These are phyloP conservation scores for Immersiella caudata DNA, from an alignment of 495 filamentous ascomycete species.

Conservation along the genomic window DNA sequence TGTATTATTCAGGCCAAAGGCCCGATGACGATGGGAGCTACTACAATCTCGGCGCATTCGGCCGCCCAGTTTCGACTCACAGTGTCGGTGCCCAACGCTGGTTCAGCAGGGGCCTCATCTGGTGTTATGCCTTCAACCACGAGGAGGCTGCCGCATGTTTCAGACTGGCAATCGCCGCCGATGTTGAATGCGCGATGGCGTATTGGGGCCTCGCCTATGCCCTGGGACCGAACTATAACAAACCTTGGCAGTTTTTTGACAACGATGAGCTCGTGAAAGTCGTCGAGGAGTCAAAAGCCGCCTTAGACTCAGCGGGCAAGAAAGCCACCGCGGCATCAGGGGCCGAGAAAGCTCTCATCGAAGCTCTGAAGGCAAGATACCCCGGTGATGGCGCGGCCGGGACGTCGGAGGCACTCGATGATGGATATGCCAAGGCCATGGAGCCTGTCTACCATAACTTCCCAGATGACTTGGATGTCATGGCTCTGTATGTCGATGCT, in stretches of 20 bases:
- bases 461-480: conserved; percentile 61
- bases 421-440: conserved; percentile 64
- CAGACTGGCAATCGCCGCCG: conserved; percentile 55
- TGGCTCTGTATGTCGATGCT: conserved; percentile 64
- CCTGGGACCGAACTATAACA: conserved; percentile 74
- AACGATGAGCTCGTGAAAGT: conserved; percentile 53
- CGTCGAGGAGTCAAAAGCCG: conserved; percentile 49
- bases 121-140: conserved; percentile 69
- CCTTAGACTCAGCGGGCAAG: conserved; percentile 46
- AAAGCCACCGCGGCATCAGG: conserved; percentile 34
- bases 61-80: conserved; percentile 49
- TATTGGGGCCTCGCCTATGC: conserved; percentile 70
- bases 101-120: conserved; percentile 65
- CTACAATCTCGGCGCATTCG: conserved; percentile 60
- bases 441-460: conserved; percentile 55
- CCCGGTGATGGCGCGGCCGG: conserved; percentile 32
- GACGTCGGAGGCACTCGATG: too few species aligned
- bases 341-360: conserved; percentile 60
- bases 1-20: neutral
- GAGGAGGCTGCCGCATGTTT: conserved; percentile 64
- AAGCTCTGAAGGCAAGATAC: conserved; percentile 60
- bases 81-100: conserved; percentile 55
- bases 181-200: conserved; percentile 61
- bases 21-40: conserved; percentile 36
- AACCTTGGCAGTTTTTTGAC: conserved; percentile 70